Base-by-base conservation (phyloP, 768 basidiomycete species). In the Auricularia cornea region DNA sequence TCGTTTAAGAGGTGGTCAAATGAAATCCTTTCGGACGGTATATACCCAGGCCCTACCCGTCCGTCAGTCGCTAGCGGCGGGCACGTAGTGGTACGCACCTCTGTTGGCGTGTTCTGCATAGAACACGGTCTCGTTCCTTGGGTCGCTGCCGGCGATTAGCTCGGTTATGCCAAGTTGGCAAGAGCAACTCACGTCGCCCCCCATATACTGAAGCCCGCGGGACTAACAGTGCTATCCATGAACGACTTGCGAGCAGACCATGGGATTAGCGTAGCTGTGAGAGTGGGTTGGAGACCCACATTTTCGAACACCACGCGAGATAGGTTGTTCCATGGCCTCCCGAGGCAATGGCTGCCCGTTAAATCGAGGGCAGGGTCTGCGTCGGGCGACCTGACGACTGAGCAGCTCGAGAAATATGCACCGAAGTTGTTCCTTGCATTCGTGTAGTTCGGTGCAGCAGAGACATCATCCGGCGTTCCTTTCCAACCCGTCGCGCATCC, bases 1-100 rank as follows among this genome's bases (percentile, higher is more conserved):
- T 68, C 62, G 10, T 66, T 66, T 38, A 14, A 38, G 28, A 73
- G 66, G 3, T 70, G 71, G 29, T 70, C 70, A 61, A 73, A 72
- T 26, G 69, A 71, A 1, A 77, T 59, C 26, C 76, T 70, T 23
- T 52, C 10, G 51, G 10, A 8, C 10, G 51, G 51, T 6, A 52
- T 10, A 8, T 6, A 52, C 20, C 51, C 51, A 8, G 51, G 51
- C 10, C 51, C 51, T 52, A 23, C 6, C 8, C 10, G 51, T 52
- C n/a, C 51, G 51, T n/a, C 10, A 10, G 51, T 10, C 10, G 8
- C 38, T 8, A 40, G 8, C n/a, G n/a, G n/a, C n/a, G n/a, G n/a
- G n/a, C n/a, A n/a, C n/a, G n/a, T n/a, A n/a, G 38, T 40, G 38
- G 38, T 38, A 14, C 35, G 16, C 16, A 38, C 35, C 35, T 38